Percentiles rank a stretch among this genome's conserved stretches.
Evolutionary conservation across 2,329 filamentous ascomycete species (phyloP).

Genomic region (Colletotrichum scovillei): DNA sequence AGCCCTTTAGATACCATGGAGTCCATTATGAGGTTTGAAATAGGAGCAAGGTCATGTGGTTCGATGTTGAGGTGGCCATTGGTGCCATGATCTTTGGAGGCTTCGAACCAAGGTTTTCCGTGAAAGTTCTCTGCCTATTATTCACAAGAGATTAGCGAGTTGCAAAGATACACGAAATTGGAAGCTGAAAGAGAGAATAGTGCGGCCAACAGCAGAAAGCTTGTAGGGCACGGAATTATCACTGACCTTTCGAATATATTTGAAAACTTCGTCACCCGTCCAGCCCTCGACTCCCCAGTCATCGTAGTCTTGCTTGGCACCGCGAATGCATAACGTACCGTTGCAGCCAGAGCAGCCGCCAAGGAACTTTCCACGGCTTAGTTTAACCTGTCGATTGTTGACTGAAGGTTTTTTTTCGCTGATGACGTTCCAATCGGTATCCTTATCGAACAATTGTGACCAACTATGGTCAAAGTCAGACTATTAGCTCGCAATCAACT

Average conservation of each 20-base stretch:
- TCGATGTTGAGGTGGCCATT: conserved; percentile 65
- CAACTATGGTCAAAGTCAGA: not conserved
- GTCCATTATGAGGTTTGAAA: conserved; percentile 64
- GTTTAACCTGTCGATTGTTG: conserved; percentile 56
- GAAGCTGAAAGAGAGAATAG: no score
- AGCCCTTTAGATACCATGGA: conserved; percentile 66
- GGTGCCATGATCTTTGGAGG: conserved; percentile 59
- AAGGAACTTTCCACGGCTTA: conserved; percentile 60
- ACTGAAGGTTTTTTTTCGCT: conserved; percentile 52
- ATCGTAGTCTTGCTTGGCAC: conserved; percentile 60
- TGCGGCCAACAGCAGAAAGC: not conserved
- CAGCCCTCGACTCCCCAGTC: conserved; percentile 67
- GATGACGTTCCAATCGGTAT: conserved; percentile 63
- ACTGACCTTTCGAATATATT: conserved; percentile 64
- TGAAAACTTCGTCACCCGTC: conserved; percentile 67
- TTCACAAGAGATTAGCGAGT: not conserved
- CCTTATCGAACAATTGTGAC: conserved; percentile 46
- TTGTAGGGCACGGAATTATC: no score
- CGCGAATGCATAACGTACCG: conserved; percentile 61
- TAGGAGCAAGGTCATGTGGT: conserved; percentile 69
- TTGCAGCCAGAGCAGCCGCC: conserved; percentile 62
- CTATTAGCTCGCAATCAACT: not conserved
- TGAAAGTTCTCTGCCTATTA: conserved; percentile 66
- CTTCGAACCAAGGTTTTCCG: conserved; percentile 66
- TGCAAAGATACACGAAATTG: no score